Evolutionary conservation across 2,329 filamentous ascomycete genomes (phyloP), one percentile per base, ranked within the genome.

Genomic region (Curvularia verruculosa): DNA sequence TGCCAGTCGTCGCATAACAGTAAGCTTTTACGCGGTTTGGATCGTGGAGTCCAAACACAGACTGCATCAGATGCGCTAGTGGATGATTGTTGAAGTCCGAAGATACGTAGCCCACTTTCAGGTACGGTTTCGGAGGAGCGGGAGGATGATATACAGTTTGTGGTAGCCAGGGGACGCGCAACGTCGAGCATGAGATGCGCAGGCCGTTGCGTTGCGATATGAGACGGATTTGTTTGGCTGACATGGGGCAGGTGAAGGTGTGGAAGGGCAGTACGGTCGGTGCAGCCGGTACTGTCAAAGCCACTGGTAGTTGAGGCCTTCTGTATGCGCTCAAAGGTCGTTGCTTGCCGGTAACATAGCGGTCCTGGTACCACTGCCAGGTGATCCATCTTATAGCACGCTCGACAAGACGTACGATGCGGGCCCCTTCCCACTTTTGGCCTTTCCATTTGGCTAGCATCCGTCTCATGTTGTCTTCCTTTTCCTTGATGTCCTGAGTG

Each of bases 21-120:
- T 93, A 92, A 0, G 95, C 94, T 66, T 89, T 90, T 15, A 91
- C 90, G 24, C 88, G 86, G 23, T 75, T 77, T 0, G 83, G 83
- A 67, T 96, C 82, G 72, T 99, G 95, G 56, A 98, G 83, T 0
- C 95, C 95, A 77, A 99, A 99, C 5, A 98, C 93, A 1, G 95
- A 98, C 79, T 99, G 95, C 95, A 99, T 99, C 53, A 99, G 77
- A 78, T 99, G 95, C 23, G 95, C 95, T 31, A 99, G 81, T 3
- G 95, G 95, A 73, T 99, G 95, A 68, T 99, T 99, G 73, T 99
- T 99, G 78, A 99, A 99, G 77, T 99, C 95, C 0, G 95, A 98
- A 3, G 95, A 98, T 36, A 99, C 88, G 75, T 99, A 99, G 45
- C 95, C 95, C 58, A 99, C 87, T 65, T 92, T 94, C n/a, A 99